Base-by-base conservation (phyloP, 139 green algal species). In the Coccomyxa sp. region DNA sequence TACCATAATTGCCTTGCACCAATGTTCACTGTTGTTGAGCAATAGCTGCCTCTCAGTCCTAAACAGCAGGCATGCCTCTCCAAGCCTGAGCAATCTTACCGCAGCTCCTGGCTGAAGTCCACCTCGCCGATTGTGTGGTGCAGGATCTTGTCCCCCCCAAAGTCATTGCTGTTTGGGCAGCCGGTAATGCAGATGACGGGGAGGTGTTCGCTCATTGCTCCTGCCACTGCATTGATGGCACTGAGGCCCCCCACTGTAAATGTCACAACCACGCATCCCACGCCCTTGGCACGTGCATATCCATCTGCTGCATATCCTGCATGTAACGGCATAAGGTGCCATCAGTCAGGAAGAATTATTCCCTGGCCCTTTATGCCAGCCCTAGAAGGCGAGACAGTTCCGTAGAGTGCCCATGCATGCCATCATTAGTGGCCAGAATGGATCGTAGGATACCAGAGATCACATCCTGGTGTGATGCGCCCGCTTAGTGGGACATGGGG, bases 261-360 rank as follows among this genome's bases (percentile, higher is more conserved):
- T 7, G 94, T 97, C 28, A 96, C 91, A 14, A 95, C 88, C 3
- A 89, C 63, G 32, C 86, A 91, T 27, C 85, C 92, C 7, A 95
- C 81, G 3, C 94, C 94, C 67, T 87, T 87, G 60, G 84, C 91
- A 9, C 93, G 88, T 0, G 93, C 90, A 74, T 94, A 95, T 1
- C 94, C 94, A 79, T 97, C 94, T 1, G 94, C 94, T 10, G 94
- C 94, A 81, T 97, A 97, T 0, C 94, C 82, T 78, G 82, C 82
- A 67, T 80, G 66, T 79, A 57, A 30, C 17, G 13, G 32, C 45
- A 58, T 38, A 27, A 71, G 14, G 18, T 21, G 63, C 4, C 63
- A 71, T 71, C 18, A 25, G 63, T 28, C 18, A 14, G 4, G 63
- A 28, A 25, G 18, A 11, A 25, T 15, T 9, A 71, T 9, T 21